Evolutionary conservation across 495 filamentous ascomycete species (phyloP), one percentile per base, ranked within the genome.

Genomic region (Aspergillus baeticus): DNA sequence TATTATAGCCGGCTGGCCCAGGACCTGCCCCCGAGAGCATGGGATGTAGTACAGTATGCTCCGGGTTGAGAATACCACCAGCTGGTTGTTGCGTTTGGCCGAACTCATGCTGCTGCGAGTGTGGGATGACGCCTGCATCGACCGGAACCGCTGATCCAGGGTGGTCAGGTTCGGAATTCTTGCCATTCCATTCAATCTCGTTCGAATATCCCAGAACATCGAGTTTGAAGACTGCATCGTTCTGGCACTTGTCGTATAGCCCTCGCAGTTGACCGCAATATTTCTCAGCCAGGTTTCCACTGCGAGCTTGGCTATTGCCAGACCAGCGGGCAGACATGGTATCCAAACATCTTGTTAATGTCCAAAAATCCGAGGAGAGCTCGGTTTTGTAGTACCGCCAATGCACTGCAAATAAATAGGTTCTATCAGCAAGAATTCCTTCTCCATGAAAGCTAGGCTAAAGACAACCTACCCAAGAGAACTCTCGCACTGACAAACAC

Each of bases 371-470:
- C 2, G 47, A 6, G 15, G 47, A 51, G 35, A 51, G 47, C 2
- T 51, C 47, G 17, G 47, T 51, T 37, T 38, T 51, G 22, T 51
- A 51, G 15, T 51, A 51, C 0, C 47, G 47, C 47, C 47, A 51
- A 18, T 51, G 47, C 15, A 51, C 47, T 51, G 20, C 3, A 3
- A 3, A 49, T 4, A 8, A 8, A 8, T 8, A 29, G n/a, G n/a
- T 29, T 8, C 26, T 8, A 29, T 29, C 26, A 29, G 26, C 26
- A 4, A 29, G 26, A 29, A 8, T n/a, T n/a, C n/a, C n/a, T n/a
- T n/a, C n/a, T n/a, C n/a, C n/a, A n/a, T n/a, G n/a, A n/a, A n/a
- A n/a, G n/a, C n/a, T n/a, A n/a, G n/a, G 8, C 26, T 4, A 29
- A 29, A 29, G 8, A 8, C 26, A 3, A 29, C 26, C 4, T 4